Percentiles rank a stretch among this genome's conserved stretches.
These are phyloP conservation scores for Xylariaceae sp. DNA, from an alignment of 2,329 filamentous ascomycete species.

Conservation along the genomic window DNA sequence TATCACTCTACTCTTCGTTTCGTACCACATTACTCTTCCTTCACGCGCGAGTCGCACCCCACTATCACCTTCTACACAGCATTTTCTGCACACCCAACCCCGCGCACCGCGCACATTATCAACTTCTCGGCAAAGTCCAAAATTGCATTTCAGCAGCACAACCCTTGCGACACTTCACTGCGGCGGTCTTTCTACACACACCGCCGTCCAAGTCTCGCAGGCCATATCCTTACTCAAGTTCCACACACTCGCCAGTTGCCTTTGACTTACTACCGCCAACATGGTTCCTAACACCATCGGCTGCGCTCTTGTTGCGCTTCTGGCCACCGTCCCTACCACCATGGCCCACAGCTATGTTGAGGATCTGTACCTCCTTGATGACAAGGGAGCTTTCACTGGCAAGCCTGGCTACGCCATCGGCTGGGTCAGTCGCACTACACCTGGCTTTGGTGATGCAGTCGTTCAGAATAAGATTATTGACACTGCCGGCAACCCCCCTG, in stretches of 20 bases:
- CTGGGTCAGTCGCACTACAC: slow-evolving; percentile 56
- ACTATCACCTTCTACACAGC: too few relatives aligned
- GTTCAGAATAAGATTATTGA: slow-evolving; percentile 57
- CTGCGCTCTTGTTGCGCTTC: slow-evolving; percentile 23
- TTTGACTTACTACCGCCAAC: slow-evolving; percentile 1
- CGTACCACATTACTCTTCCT: neutral
- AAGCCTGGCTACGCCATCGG: slow-evolving; percentile 72
- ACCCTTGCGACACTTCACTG: neutral
- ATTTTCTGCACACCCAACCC: too few relatives aligned
- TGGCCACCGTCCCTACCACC: slow-evolving; percentile 32
- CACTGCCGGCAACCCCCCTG: slow-evolving; percentile 43
- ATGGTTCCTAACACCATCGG: slow-evolving; percentile 20
- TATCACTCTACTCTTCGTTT: slow-evolving; percentile 6
- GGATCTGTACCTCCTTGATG: slow-evolving; percentile 65
- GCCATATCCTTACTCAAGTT: slow-evolving; percentile 18
- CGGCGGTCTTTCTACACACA: neutral
- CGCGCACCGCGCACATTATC: too few relatives aligned
- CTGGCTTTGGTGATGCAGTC: slow-evolving; percentile 53
- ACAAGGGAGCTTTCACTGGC: slow-evolving; percentile 72
- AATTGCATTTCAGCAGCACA: slow-evolving; percentile 5
- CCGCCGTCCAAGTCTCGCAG: slow-evolving; percentile 21
- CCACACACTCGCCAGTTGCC: slow-evolving; percentile 1
- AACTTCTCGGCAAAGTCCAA: too few relatives aligned
- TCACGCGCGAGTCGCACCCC: slow-evolving; percentile 10
- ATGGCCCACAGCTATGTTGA: slow-evolving; percentile 81